Evolutionary conservation across 768 basidiomycete species (phyloP).

Genomic region (Melanogaster broomeanus): DNA sequence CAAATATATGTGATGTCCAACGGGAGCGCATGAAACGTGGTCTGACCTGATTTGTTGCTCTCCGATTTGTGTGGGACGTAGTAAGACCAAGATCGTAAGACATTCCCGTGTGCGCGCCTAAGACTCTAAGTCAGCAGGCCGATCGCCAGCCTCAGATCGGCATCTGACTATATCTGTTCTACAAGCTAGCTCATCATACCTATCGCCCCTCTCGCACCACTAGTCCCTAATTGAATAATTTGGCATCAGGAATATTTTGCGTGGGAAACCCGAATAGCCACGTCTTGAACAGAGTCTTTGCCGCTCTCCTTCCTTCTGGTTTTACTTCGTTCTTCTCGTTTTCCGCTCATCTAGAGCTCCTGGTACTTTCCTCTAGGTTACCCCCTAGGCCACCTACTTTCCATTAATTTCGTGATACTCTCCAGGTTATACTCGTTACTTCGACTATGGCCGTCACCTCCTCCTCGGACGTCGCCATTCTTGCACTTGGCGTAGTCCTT

Average conservation of each 20-base stretch:
- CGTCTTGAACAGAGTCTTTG: constrained; percentile 16
- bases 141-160: too few species aligned
- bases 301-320: neutral
- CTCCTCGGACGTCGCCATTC: constrained; percentile 71
- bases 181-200: too few species aligned
- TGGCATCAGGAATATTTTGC: too few species aligned
- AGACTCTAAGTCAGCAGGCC: too few species aligned
- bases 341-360: constrained; percentile 1
- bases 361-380: neutral
- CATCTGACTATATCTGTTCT: too few species aligned
- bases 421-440: constrained; percentile 2
- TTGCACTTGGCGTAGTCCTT: constrained; percentile 72
- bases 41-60: too few species aligned
- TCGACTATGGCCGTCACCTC: constrained; percentile 58
- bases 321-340: constrained; percentile 21
- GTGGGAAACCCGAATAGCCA: neutral
- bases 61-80: too few species aligned
- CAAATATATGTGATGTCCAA: too few species aligned
- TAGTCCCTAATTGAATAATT: too few species aligned
- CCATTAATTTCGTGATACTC: neutral
- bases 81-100: neutral
- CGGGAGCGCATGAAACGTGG: too few species aligned
- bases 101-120: neutral
- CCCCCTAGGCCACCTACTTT: neutral
- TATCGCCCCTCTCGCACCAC: too few species aligned